A percentile compares a stretch with the other conserved stretches of the same genome.
Evolutionary conservation across 352 stramenopile genomes (phyloP).

Genomic region (Phytophthora boehmeriae): DNA sequence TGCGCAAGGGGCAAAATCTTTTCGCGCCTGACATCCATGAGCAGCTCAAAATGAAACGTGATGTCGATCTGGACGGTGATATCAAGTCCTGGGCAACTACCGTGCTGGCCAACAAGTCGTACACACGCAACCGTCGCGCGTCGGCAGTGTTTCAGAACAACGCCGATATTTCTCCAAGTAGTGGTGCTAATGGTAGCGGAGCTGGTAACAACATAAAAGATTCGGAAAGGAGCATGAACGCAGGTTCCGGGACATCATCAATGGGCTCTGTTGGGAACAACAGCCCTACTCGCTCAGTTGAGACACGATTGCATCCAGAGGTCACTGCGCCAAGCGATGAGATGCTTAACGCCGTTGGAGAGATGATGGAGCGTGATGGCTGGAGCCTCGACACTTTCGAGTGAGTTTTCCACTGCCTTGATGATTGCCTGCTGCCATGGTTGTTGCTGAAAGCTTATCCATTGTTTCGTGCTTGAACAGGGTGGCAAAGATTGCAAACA

Average conservation of each 20-base stretch:
- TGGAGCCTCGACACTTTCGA: conserved; percentile 79
- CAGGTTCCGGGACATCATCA: conserved; percentile 18
- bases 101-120: conserved; percentile 79
- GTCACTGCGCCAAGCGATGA: conserved; percentile 61
- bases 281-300: conserved; percentile 35
- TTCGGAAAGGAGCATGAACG: conserved; percentile 27
- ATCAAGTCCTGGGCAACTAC: conserved; percentile 83
- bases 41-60: conserved; percentile 75
- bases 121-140: conserved; percentile 67
- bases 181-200: conserved; percentile 5
- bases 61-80: conserved; percentile 71
- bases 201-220: conserved; percentile 11
- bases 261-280: conserved; percentile 7
- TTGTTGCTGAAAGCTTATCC: conserved; percentile 5
- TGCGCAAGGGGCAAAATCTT: conserved; percentile 83
- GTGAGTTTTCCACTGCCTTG: conserved; percentile 36
- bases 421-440: neutral
- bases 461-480: conserved; percentile 30
- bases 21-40: conserved; percentile 84
- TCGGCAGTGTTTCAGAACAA: conserved; percentile 50
- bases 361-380: conserved; percentile 75
- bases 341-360: conserved; percentile 65
- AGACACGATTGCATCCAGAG: conserved; percentile 66
- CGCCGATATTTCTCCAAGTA: conserved; percentile 17
- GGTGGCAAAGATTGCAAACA: conserved; percentile 59